phyloP scores from a whole-genome alignment of 2,329 filamentous ascomycete species.

The Aspergillus sp. region DNA sequence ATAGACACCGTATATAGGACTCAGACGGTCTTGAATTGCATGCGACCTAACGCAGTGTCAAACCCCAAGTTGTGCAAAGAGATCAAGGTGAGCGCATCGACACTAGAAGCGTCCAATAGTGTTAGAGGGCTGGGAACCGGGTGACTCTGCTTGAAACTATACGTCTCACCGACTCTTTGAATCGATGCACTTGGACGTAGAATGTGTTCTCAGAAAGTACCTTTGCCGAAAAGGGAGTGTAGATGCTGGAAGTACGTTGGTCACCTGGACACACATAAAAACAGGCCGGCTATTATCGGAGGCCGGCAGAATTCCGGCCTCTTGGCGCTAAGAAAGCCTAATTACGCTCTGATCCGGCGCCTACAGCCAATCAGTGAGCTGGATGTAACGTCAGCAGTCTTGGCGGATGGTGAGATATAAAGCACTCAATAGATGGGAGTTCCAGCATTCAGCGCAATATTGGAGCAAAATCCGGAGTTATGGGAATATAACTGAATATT shows the following conservation, averaged over 20 bases:
- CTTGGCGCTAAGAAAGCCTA: slow-evolving; percentile 28
- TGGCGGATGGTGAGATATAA: slow-evolving; percentile 22
- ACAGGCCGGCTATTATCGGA: slow-evolving; percentile 32
- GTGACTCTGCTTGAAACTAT: not conserved
- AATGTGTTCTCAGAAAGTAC: not conserved
- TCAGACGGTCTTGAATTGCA: not conserved
- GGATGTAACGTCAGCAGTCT: slow-evolving; percentile 10
- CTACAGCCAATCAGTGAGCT: slow-evolving; percentile 18
- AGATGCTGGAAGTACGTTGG: too few relatives aligned
- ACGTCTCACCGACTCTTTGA: not conserved
- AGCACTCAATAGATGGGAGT: slow-evolving; percentile 13
- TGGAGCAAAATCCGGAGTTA: not conserved
- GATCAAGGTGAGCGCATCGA: not conserved
- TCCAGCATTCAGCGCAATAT: not conserved
- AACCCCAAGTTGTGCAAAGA: not conserved
- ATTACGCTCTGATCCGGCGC: slow-evolving; percentile 9
- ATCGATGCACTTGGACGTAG: not conserved
- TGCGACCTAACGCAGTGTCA: not conserved
- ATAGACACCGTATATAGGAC: not conserved
- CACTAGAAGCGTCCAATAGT: not conserved
- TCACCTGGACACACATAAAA: slow-evolving; percentile 7
- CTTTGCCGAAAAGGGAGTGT: not conserved
- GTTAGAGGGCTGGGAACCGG: not conserved
- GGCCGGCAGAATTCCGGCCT: slow-evolving; percentile 45
- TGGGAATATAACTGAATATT: too few relatives aligned